Evolutionary conservation across 768 basidiomycete species (phyloP).

Genomic region (Russula olivacea): DNA sequence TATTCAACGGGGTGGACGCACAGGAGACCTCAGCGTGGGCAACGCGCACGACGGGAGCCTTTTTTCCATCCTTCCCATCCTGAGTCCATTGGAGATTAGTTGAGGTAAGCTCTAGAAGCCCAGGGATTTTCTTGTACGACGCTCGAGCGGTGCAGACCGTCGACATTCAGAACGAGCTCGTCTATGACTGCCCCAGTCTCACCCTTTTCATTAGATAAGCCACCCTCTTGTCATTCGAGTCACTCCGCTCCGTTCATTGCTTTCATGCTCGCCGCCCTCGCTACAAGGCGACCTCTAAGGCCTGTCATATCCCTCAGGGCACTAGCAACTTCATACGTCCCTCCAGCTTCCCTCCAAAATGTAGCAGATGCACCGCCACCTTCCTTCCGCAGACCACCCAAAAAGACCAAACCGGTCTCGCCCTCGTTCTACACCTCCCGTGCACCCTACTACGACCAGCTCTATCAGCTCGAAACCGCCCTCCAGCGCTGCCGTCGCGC

Average conservation of each 20-base stretch:
- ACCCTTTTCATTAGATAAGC: constrained; percentile 19
- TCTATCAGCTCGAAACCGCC: constrained; percentile 60
- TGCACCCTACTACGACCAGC: constrained; percentile 65
- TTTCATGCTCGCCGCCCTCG: constrained; percentile 8
- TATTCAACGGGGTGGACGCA: constrained; percentile 30
- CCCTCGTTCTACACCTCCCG: constrained; percentile 83
- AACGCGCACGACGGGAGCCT: constrained; percentile 57
- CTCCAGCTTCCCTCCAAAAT: constrained; percentile 30
- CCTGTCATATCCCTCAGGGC: neutral
- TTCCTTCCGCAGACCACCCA: neutral
- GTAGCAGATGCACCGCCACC: constrained; percentile 17
- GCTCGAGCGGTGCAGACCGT: constrained; percentile 50
- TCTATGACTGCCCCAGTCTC: neutral
- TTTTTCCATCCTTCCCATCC: constrained; percentile 65
- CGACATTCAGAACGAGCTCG: constrained; percentile 24
- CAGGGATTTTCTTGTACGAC: constrained; percentile 77
- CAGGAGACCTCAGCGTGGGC: constrained; percentile 54
- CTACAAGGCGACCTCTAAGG: constrained; percentile 5
- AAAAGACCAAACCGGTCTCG: constrained; percentile 46
- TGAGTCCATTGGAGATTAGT: constrained; percentile 75
- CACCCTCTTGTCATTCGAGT: too few relatives aligned
- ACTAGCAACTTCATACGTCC: constrained; percentile 29
- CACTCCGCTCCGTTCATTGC: neutral
- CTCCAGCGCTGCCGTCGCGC: constrained; percentile 50
- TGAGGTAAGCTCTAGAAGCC: constrained; percentile 69